A percentile compares a stretch with the other conserved stretches of the same genome.
Evolutionary conservation across 176 grass and related monocot genomes (phyloP).

Genomic region (Areca catechu): DNA sequence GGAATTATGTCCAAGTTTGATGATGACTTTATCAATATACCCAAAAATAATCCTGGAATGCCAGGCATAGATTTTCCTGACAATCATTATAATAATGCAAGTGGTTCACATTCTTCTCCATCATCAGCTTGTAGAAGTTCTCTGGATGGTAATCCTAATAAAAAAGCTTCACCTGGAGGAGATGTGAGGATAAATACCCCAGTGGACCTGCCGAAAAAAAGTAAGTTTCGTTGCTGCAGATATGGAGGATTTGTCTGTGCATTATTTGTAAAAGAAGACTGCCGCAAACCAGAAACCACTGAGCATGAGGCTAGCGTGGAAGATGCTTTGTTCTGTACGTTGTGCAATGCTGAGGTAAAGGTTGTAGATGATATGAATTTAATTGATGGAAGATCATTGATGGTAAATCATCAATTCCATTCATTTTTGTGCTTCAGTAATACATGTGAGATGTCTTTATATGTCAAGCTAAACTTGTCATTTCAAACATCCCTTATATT

Average conservation of each 20-base stretch:
- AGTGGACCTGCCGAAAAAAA: slow-evolving; percentile 39
- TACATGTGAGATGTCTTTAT: too few species aligned
- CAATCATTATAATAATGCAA: slow-evolving; percentile 39
- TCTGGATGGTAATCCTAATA: slow-evolving; percentile 54
- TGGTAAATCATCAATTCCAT: slow-evolving; percentile 4
- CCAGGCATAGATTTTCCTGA: slow-evolving; percentile 32
- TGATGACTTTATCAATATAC: slow-evolving; percentile 52
- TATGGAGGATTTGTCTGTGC: slow-evolving; percentile 61
- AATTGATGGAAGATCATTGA: neutral
- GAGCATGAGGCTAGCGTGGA: slow-evolving; percentile 64
- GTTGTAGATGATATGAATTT: neutral
- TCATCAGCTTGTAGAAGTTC: slow-evolving; percentile 65
- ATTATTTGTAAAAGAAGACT: slow-evolving; percentile 87
- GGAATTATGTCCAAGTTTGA: slow-evolving; percentile 96
- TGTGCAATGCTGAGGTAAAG: slow-evolving; percentile 93
- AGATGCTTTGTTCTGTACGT: slow-evolving; percentile 89
- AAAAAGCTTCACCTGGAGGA: slow-evolving; percentile 36
- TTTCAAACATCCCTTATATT: too few species aligned
- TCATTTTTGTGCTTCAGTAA: slow-evolving; percentile 11
- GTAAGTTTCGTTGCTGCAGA: slow-evolving; percentile 44
- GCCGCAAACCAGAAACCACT: slow-evolving; percentile 60
- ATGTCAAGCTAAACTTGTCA: too few species aligned
- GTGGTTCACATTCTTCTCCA: slow-evolving; percentile 41
- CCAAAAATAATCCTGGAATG: slow-evolving; percentile 31
- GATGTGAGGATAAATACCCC: slow-evolving; percentile 25